Evolutionary conservation across 2,329 filamentous ascomycete genomes (phyloP).

Genomic region (Ophiocordyceps australis): DNA sequence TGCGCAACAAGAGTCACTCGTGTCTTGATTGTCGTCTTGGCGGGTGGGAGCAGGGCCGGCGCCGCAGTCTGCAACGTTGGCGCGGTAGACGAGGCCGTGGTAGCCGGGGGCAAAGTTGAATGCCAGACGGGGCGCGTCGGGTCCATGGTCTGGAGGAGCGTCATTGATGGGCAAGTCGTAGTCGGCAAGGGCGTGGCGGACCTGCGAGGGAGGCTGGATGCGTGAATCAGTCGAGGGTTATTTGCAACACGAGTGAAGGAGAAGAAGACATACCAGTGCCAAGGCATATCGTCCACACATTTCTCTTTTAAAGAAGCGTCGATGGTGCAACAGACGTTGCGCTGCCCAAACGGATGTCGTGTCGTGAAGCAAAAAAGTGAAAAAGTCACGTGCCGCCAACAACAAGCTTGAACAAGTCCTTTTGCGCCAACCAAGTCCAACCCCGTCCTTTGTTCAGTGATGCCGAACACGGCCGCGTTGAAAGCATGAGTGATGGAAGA

Average conservation of each 20-base stretch:
- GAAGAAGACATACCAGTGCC: constrained; percentile 10
- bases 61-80: constrained; percentile 47
- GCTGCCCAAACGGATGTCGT: too few relatives aligned
- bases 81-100: constrained; percentile 71
- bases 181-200: constrained; percentile 55
- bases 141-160: constrained; percentile 50
- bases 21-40: neutral
- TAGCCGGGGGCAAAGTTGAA: constrained; percentile 92
- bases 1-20: constrained; percentile 1
- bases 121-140: constrained; percentile 44
- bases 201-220: constrained; percentile 54
- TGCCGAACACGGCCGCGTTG: too few relatives aligned
- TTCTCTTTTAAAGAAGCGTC: too few relatives aligned
- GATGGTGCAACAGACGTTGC: too few relatives aligned
- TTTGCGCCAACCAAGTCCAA: too few relatives aligned
- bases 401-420: too few relatives aligned
- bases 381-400: too few relatives aligned
- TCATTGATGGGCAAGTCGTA: constrained; percentile 58
- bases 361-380: too few relatives aligned
- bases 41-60: constrained; percentile 17
- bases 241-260: neutral
- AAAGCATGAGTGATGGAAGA: too few relatives aligned
- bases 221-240: neutral
- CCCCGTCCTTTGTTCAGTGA: too few relatives aligned
- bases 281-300: constrained; percentile 20